Conservation (phyloP, 2,329 filamentous ascomycete species). For the Alternaria dauci region DNA sequence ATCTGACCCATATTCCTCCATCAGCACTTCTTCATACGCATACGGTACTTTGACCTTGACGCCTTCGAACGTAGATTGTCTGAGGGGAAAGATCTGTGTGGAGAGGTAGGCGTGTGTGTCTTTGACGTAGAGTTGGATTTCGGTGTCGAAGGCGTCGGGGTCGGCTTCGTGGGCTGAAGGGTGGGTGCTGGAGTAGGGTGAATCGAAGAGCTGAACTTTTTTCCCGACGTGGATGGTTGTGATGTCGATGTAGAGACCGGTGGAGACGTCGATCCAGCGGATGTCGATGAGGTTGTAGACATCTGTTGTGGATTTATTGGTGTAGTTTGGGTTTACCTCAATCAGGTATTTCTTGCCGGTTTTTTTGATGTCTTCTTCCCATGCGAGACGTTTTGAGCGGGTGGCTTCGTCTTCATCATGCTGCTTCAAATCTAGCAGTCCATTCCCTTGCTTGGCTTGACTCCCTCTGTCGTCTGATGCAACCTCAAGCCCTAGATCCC, state of each 20-base stretch:
- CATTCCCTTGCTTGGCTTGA: background rate
- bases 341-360: conserved; percentile 59
- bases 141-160: background rate
- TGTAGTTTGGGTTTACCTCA: conserved; percentile 67
- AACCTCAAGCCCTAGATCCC: conserved; percentile 17
- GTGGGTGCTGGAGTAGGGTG: background rate
- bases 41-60: conserved; percentile 64
- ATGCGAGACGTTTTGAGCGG: background rate
- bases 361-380: conserved; percentile 22
- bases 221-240: conserved; percentile 60
- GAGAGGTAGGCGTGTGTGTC: conserved; percentile 64
- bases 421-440: too few relatives aligned
- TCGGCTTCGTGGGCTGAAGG: conserved; percentile 7
- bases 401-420: conserved; percentile 30
- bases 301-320: conserved; percentile 56
- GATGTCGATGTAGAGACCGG: conserved; percentile 69
- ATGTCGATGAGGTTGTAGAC: conserved; percentile 66
- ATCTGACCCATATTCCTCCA: conserved; percentile 63
- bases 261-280: conserved; percentile 67
- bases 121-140: conserved; percentile 56
- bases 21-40: conserved; percentile 62
- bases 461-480: background rate
- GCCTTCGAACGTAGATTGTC: conserved; percentile 63
- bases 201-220: background rate
- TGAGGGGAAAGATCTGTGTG: conserved; percentile 65